Base-by-base conservation (phyloP, 495 filamentous ascomycete genomes). In the Aspergillus egyptiacus region DNA sequence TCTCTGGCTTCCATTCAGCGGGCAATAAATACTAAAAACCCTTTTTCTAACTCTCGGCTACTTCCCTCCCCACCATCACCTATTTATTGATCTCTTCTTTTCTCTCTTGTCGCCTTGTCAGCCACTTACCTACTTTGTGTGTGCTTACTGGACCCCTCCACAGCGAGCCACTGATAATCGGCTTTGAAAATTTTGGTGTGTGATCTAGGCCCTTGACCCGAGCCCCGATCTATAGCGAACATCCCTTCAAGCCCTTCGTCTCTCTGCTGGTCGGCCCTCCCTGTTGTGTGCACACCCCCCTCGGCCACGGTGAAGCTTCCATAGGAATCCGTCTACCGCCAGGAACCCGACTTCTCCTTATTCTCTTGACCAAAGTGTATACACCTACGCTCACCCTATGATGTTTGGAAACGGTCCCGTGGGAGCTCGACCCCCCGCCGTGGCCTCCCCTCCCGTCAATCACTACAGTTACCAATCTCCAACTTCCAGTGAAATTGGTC, bases 401-500 rank as follows among this genome's bases (percentile, higher is more conserved):
- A 60, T 58, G 56, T 55, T 55, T 38, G 44, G 37, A 28, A 57
- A 46, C 39, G 35, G 51, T 18, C 55, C 50, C 18, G 43, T 42
- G 22, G 54, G 54, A 28, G 51, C 53, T 27, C 57, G 25, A 31
- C 51, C 40, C 25, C 46, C 51, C 37, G 33, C 53, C 34, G 55
- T 58, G 55, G 48, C 53, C 7, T 50, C 55, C 6, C 53, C 60
- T 13, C 7, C 54, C 14, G 36, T 49, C 44, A 50, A 63, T 24
- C 59, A 62, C 36, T 63, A 67, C 53, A 53, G 56, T 30, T 66
- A 66, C 30, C 58, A 61, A 19, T 62, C 63, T 5, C 52, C 66
- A 6, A 50, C 56, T 2, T 37, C 60, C 20, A 65, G 61, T 40
- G 66, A 71, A 6, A 53, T 57, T 19, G 56, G 47, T 18, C 60